phyloP scores from a whole-genome alignment of 176 grass and related monocot species.

The barley (Hordeum vulgare) region MorexV3_pseudomolecules_assembly NC_058522.1:485835849-485836348 shows the following conservation, averaged over 20 bases:
- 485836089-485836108: not conserved
- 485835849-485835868: constrained; percentile 6
- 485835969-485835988: constrained; percentile 77
- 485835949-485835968: constrained; percentile 89
- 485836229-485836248: constrained; percentile 79
- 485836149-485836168: constrained; percentile 25
- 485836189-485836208: constrained; percentile 91
- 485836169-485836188: constrained; percentile 87
- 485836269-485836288: constrained; percentile 62
- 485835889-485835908: not conserved
- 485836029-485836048: not conserved
- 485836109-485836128: not conserved
- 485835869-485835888: not conserved
- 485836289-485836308: too few species aligned
- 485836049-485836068: not conserved
- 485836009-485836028: constrained; percentile 69
- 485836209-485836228: constrained; percentile 93
- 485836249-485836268: constrained; percentile 86
- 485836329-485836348: too few species aligned
- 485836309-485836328: constrained; percentile 95
- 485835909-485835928: constrained; percentile 51
- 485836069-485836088: constrained; percentile 9
- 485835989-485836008: constrained; percentile 87
- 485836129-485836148: not conserved
- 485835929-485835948: constrained; percentile 95